Conservation (phyloP, 2,329 filamentous ascomycete genomes). For the Amauroascus niger region DNA sequence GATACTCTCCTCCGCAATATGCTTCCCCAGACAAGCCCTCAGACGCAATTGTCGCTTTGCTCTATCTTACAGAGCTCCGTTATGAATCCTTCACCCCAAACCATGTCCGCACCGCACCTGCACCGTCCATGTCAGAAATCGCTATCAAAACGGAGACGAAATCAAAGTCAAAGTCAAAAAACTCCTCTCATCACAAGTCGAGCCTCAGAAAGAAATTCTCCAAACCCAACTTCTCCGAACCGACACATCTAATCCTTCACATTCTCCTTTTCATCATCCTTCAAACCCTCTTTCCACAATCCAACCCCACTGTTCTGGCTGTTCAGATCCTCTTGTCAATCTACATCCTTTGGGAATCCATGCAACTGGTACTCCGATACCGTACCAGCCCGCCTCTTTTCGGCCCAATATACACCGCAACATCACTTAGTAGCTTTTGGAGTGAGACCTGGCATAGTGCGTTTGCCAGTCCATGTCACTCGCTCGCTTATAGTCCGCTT, state of each 20-base stretch:
- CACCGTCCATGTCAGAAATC: conserved; percentile 7
- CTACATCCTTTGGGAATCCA: conserved; percentile 35
- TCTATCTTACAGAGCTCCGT: conserved; percentile 34
- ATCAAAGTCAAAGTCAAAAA: background rate
- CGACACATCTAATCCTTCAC: conserved; percentile 30
- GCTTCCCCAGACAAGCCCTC: conserved; percentile 22
- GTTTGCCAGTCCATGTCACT: conserved; percentile 34
- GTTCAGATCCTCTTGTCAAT: conserved; percentile 33
- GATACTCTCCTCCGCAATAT: conserved; percentile 28
- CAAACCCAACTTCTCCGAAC: conserved; percentile 27
- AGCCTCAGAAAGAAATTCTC: background rate
- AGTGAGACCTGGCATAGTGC: conserved; percentile 38
- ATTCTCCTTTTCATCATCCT: conserved; percentile 26
- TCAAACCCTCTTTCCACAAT: conserved; percentile 30
- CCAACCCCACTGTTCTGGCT: conserved; percentile 28
- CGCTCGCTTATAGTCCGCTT: conserved; percentile 32
- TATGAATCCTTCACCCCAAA: conserved; percentile 39
- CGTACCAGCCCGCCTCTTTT: conserved; percentile 32
- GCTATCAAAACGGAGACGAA: no score
- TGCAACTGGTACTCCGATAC: conserved; percentile 33
- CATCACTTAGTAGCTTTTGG: conserved; percentile 34
- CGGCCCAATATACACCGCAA: conserved; percentile 32
- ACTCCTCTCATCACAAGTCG: background rate
- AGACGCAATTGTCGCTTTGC: conserved; percentile 25
- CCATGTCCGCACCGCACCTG: conserved; percentile 25